Conservation (phyloP, 1,139 yeast genomes). For the Blastobotrys apis region DNA sequence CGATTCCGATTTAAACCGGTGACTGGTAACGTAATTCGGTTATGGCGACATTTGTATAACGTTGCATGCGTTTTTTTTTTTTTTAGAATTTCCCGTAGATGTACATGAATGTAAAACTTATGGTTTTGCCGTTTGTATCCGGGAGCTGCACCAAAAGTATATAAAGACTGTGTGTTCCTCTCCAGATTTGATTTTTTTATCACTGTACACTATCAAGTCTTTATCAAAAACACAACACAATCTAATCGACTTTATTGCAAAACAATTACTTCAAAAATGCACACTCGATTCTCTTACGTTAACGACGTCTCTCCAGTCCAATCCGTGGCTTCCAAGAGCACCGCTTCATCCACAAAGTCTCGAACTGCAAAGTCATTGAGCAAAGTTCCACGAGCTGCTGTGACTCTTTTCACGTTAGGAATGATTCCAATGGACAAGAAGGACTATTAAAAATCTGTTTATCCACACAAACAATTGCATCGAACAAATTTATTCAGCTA, state of each 20-base stretch:
- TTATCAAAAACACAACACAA: neutral
- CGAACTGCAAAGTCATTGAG: neutral
- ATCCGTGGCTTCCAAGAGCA: neutral
- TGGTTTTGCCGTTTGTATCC: too few relatives aligned
- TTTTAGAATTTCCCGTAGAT: too few relatives aligned
- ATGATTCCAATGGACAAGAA: constrained; percentile 12
- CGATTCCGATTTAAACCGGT: too few relatives aligned
- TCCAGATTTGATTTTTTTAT: neutral
- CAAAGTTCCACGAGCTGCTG: constrained; percentile 9
- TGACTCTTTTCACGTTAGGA: constrained; percentile 9
- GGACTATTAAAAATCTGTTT: constrained; percentile 1
- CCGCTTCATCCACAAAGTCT: constrained; percentile 1
- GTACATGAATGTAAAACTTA: too few relatives aligned
- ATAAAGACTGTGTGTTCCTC: neutral
- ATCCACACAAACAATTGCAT: neutral
- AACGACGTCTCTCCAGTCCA: constrained; percentile 12
- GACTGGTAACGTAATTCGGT: too few relatives aligned
- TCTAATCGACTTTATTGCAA: neutral
- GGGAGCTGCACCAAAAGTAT: too few relatives aligned
- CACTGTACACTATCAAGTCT: neutral
- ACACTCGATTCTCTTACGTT: constrained; percentile 12
- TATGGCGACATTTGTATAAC: too few relatives aligned
- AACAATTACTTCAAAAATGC: constrained; percentile 5
- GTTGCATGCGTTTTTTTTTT: too few relatives aligned
- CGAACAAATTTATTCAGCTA: neutral